phyloP scores from a whole-genome alignment of 257 asterid genomes.

The Solanum virginianum region DNA sequence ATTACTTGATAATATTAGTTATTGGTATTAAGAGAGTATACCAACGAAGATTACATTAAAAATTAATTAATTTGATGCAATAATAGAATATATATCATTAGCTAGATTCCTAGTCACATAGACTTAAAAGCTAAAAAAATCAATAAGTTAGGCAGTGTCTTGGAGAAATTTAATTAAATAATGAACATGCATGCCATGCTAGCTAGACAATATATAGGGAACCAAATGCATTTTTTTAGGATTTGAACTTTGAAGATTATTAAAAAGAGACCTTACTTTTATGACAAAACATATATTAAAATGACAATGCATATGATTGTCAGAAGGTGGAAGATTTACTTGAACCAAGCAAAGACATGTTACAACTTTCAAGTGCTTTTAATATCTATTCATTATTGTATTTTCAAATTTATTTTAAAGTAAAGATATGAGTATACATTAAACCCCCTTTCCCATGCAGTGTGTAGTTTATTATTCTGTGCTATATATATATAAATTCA shows the following conservation, averaged over 20 bases:
- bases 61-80: background rate
- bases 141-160: background rate
- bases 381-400: constrained; percentile 10
- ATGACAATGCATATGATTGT: constrained; percentile 1
- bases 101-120: background rate
- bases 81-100: background rate
- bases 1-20: background rate
- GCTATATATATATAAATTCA: too few relatives aligned
- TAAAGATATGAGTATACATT: too few relatives aligned
- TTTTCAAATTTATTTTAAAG: too few relatives aligned
- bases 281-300: background rate
- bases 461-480: too few relatives aligned
- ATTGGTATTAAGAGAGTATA: background rate
- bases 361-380: constrained; percentile 37
- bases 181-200: background rate
- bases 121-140: background rate
- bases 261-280: background rate
- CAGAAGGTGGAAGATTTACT: constrained; percentile 24
- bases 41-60: background rate
- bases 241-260: background rate
- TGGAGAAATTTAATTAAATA: background rate
- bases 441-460: too few relatives aligned
- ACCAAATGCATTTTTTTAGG: background rate
- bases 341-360: constrained; percentile 46
- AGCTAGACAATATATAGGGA: background rate